phyloP scores from a whole-genome alignment of 352 stramenopile species.

The Pythium volutum region DNA sequence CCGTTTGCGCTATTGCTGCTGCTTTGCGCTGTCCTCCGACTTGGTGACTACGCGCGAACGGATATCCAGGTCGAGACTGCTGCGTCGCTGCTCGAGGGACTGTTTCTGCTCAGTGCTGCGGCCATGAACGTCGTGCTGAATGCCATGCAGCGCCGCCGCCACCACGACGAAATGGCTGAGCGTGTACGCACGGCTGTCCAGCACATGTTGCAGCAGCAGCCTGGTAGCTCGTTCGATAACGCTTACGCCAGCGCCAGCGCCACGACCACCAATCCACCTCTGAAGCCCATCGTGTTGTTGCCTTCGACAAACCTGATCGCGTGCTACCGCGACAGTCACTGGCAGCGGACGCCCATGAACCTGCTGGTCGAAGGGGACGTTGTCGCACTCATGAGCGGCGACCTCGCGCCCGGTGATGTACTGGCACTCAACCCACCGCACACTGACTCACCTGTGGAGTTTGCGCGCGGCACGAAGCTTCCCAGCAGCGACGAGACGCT shows the following conservation, averaged over 20 bases:
- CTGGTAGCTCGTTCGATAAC: no score
- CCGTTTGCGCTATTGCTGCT: conserved; percentile 67
- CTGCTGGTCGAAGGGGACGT: conserved; percentile 78
- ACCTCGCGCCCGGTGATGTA: conserved; percentile 70
- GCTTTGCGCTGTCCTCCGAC: conserved; percentile 61
- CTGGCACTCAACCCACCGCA: conserved; percentile 30
- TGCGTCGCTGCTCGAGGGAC: conserved; percentile 43
- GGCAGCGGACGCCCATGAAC: conserved; percentile 83
- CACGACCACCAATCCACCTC: background rate
- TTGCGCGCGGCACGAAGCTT: conserved; percentile 58
- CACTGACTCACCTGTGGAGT: conserved; percentile 18
- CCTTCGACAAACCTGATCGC: conserved; percentile 78
- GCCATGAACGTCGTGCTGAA: conserved; percentile 66
- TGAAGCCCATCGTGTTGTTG: conserved; percentile 52
- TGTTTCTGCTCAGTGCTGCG: conserved; percentile 60
- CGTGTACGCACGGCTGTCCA: conserved; percentile 65
- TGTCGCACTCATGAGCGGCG: conserved; percentile 79
- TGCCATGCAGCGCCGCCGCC: conserved; percentile 54
- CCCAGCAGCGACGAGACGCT: conserved; percentile 34
- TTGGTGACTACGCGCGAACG: conserved; percentile 43
- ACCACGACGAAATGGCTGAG: conserved; percentile 78
- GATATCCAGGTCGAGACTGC: conserved; percentile 26
- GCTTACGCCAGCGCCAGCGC: background rate
- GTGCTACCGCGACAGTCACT: conserved; percentile 77
- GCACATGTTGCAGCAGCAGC: conserved; percentile 35